phyloP scores from a whole-genome alignment of 768 basidiomycete genomes.

The Termitomyces heimii region DNA sequence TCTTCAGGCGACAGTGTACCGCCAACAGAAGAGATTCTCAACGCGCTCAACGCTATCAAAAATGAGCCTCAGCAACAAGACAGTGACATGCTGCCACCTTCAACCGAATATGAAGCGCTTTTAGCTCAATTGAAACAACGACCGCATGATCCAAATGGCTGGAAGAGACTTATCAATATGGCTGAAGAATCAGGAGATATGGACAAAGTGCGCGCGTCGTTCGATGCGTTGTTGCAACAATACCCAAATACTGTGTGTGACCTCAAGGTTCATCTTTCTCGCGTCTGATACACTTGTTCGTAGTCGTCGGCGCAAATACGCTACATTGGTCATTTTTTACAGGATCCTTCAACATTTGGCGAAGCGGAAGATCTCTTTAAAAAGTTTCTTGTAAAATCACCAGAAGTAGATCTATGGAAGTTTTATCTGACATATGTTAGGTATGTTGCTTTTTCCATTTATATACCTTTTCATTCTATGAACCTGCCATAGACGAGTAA shows the following conservation, averaged over 20 bases:
- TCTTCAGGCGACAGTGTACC: conserved; percentile 24
- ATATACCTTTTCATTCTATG: not conserved
- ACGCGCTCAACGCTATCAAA: conserved; percentile 21
- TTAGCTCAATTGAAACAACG: conserved; percentile 57
- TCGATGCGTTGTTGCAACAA: conserved; percentile 74
- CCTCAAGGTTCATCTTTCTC: conserved; percentile 7
- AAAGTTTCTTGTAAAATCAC: conserved; percentile 76
- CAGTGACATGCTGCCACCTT: conserved; percentile 28
- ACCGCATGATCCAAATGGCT: conserved; percentile 70
- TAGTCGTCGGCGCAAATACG: conserved; percentile 82
- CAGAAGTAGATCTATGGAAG: conserved; percentile 87
- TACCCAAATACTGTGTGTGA: conserved; percentile 90
- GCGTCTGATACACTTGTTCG: conserved; percentile 8
- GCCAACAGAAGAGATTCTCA: conserved; percentile 29
- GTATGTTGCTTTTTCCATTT: conserved; percentile 32
- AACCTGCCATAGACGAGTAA: conserved; percentile 47
- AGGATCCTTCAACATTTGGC: conserved; percentile 56
- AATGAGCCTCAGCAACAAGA: conserved; percentile 18
- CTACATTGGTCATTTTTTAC: conserved; percentile 73
- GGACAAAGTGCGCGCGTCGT: conserved; percentile 73
- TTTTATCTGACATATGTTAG: conserved; percentile 94
- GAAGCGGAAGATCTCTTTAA: conserved; percentile 88
- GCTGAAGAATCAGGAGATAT: conserved; percentile 76
- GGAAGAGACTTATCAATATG: conserved; percentile 72
- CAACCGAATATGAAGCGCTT: conserved; percentile 64